phyloP scores from a whole-genome alignment of 2,329 filamentous ascomycete species.

The Rugonectria rugulosa region DNA sequence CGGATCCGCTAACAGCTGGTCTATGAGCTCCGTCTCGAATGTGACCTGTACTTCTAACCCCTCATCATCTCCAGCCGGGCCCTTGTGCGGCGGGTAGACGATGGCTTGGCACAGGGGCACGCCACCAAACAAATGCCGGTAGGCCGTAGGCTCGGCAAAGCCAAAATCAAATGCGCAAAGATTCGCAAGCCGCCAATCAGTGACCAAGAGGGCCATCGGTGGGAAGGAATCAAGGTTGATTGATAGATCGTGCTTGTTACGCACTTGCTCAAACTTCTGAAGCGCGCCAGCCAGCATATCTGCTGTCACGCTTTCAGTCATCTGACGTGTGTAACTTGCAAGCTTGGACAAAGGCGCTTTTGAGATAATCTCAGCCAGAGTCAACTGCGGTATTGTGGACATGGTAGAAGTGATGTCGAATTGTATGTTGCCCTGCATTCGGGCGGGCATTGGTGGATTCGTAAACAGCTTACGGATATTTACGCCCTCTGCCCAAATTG shows the following conservation, averaged over 20 bases:
- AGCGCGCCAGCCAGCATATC: constrained; percentile 41
- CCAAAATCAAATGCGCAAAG: constrained; percentile 44
- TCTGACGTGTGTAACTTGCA: constrained; percentile 46
- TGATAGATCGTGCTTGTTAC: constrained; percentile 46
- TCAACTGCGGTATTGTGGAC: constrained; percentile 39
- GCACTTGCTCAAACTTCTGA: constrained; percentile 40
- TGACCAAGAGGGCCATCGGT: constrained; percentile 44
- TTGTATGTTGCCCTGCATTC: constrained; percentile 49
- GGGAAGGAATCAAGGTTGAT: constrained; percentile 46
- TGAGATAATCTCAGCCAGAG: constrained; percentile 45
- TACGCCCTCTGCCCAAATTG: constrained; percentile 47
- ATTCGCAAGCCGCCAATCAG: constrained; percentile 45
- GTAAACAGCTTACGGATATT: constrained; percentile 47
- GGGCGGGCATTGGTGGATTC: constrained; percentile 41
- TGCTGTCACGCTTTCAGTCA: constrained; percentile 46
- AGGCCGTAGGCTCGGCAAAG: constrained; percentile 42
- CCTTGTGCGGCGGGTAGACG: constrained; percentile 40
- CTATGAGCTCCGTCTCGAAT: constrained; percentile 43
- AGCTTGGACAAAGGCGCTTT: constrained; percentile 46
- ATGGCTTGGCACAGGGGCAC: constrained; percentile 37
- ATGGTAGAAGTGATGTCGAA: constrained; percentile 36
- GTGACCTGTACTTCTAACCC: constrained; percentile 43
- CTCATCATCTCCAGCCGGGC: constrained; percentile 40
- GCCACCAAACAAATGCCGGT: constrained; percentile 42
- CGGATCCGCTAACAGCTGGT: constrained; percentile 41